Percentiles rank a stretch among this genome's conserved stretches.
phyloP scores from a whole-genome alignment of 306 rosid species.

The Ormosia emarginata region DNA sequence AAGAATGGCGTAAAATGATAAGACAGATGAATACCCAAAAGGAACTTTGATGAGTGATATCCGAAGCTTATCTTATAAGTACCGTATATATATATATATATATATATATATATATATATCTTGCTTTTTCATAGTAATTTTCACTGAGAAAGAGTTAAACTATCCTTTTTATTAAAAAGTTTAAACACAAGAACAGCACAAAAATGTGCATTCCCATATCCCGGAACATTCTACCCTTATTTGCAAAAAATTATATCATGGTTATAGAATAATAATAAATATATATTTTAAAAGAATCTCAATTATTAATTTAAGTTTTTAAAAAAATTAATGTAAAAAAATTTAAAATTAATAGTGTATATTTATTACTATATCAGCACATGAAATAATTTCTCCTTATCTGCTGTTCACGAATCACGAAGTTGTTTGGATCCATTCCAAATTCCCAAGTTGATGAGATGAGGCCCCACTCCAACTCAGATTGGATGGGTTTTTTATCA shows the following conservation, averaged over 20 bases:
- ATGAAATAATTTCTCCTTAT: too few relatives aligned
- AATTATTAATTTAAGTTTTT: too few relatives aligned
- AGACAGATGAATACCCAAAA: too few relatives aligned
- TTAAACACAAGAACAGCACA: not conserved
- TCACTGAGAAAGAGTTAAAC: not conserved
- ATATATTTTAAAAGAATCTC: too few relatives aligned
- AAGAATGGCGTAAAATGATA: not conserved
- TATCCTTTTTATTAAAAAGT: not conserved
- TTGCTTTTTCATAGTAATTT: not conserved
- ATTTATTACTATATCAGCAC: too few relatives aligned
- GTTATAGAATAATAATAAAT: too few relatives aligned
- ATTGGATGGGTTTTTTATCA: not conserved
- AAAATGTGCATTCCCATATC: not conserved
- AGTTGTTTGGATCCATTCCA: not conserved
- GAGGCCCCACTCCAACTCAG: constrained; percentile 21
- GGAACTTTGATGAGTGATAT: not conserved
- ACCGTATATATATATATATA: not conserved
- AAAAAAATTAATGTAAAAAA: too few relatives aligned
- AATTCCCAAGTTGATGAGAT: not conserved
- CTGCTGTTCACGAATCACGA: not conserved
- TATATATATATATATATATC: not conserved
- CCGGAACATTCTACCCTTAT: not conserved
- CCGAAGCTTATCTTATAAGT: not conserved
- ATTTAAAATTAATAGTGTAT: too few relatives aligned
- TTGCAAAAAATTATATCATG: too few relatives aligned